Evolutionary conservation across 805 yeast species (phyloP).

Genomic region (Kuraishia hungarica): DNA sequence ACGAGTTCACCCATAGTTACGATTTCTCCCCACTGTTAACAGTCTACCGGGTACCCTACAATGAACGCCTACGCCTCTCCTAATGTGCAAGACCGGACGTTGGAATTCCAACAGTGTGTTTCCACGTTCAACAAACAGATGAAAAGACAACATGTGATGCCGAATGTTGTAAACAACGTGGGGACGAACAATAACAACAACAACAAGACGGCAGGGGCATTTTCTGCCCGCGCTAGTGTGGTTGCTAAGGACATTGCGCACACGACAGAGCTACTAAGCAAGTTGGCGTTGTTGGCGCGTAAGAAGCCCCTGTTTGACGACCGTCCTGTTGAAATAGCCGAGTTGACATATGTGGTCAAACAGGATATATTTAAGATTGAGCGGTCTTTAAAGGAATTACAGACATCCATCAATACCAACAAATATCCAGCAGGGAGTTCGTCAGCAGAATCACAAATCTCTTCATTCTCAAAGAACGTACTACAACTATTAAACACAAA

Average conservation of each 20-base stretch:
- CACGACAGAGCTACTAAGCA: constrained; percentile 72
- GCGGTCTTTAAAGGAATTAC: constrained; percentile 55
- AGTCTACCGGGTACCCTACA: too few relatives aligned
- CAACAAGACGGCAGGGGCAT: constrained; percentile 42
- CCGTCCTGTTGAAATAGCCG: constrained; percentile 88
- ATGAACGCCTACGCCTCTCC: constrained; percentile 15
- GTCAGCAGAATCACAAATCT: constrained; percentile 47
- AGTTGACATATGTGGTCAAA: constrained; percentile 77
- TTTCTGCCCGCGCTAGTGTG: constrained; percentile 61
- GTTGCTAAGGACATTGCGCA: constrained; percentile 87
- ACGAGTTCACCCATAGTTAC: too few relatives aligned
- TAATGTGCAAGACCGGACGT: constrained; percentile 70
- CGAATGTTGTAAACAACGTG: constrained; percentile 11
- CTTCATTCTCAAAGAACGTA: constrained; percentile 76
- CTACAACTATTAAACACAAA: constrained; percentile 81
- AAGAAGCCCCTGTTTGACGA: constrained; percentile 90
- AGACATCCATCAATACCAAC: constrained; percentile 37
- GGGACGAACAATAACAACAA: constrained; percentile 11
- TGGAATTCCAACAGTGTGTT: constrained; percentile 90
- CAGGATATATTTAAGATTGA: constrained; percentile 84
- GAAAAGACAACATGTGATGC: constrained; percentile 17
- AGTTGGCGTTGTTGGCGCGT: constrained; percentile 78
- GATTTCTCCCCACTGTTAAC: too few relatives aligned
- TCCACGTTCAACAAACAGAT: constrained; percentile 57
- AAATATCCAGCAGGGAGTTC: constrained; percentile 25